Evolutionary conservation across 2,329 filamentous ascomycete genomes (phyloP).

Genomic region (Claviceps capensis): DNA sequence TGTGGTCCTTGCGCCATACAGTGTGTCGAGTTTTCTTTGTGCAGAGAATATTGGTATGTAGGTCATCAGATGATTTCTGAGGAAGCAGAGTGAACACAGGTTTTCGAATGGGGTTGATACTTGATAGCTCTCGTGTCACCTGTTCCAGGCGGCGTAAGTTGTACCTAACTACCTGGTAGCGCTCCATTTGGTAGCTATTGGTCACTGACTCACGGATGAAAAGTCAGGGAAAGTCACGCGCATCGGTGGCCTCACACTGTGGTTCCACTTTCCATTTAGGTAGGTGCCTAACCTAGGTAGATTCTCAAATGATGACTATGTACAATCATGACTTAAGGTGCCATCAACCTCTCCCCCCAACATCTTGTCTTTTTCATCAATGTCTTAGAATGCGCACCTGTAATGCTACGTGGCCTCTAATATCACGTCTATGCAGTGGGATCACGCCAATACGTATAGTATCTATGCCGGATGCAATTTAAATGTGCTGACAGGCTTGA

Average conservation of each 20-base stretch:
- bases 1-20: conserved; percentile 1
- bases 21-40: conserved; percentile 1
- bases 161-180: not conserved
- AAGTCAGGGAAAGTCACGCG: not conserved
- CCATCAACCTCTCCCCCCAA: too few relatives aligned
- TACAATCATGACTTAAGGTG: too few relatives aligned
- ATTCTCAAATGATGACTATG: not conserved
- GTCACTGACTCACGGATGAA: not conserved
- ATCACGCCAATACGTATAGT: too few relatives aligned
- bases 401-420: too few relatives aligned
- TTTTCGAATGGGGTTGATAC: conserved; percentile 11
- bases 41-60: conserved; percentile 12
- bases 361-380: too few relatives aligned
- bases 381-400: too few relatives aligned
- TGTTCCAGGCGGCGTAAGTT: conserved; percentile 17
- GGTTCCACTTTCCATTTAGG: not conserved
- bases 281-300: not conserved
- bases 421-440: too few relatives aligned
- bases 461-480: too few relatives aligned
- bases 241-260: not conserved
- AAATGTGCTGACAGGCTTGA: too few relatives aligned
- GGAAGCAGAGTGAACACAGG: conserved; percentile 13
- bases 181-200: not conserved
- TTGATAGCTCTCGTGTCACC: conserved; percentile 16
- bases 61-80: conserved; percentile 13